Evolutionary conservation across 768 basidiomycete species (phyloP).

Genomic region (Phaeolepiota aurea): DNA sequence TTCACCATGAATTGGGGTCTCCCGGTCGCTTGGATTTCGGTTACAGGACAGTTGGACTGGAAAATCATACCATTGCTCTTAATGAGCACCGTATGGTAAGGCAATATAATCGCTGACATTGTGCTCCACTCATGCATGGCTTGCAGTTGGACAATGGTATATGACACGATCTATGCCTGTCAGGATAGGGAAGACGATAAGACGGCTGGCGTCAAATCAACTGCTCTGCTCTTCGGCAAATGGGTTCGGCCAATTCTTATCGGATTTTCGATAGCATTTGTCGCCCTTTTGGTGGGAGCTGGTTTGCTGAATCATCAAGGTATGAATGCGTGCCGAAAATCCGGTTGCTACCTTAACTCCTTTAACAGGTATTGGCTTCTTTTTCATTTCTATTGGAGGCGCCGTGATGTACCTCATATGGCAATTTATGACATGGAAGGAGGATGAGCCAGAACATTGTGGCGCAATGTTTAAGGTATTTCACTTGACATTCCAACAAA

Average conservation of each 20-base stretch:
- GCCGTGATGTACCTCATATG: constrained; percentile 1
- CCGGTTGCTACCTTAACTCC: neutral
- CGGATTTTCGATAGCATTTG: constrained; percentile 23
- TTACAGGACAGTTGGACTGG: neutral
- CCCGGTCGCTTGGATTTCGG: constrained; percentile 20
- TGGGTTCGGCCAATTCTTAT: constrained; percentile 34
- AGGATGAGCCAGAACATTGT: neutral
- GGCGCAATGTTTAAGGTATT: constrained; percentile 1
- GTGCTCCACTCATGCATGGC: neutral
- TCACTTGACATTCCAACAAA: neutral
- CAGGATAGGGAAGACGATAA: constrained; percentile 51
- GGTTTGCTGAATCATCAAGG: constrained; percentile 5
- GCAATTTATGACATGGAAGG: constrained; percentile 3
- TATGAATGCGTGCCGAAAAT: constrained; percentile 1
- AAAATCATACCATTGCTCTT: neutral
- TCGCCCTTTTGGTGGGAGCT: constrained; percentile 18
- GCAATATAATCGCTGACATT: neutral
- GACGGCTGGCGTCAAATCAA: constrained; percentile 51
- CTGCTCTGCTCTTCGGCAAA: constrained; percentile 49
- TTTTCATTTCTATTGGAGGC: constrained; percentile 2
- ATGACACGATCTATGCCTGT: constrained; percentile 55
- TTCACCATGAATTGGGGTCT: constrained; percentile 25
- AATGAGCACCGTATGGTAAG: neutral
- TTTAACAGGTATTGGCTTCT: constrained; percentile 3
- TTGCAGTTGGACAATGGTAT: constrained; percentile 1